Base-by-base conservation (phyloP, 768 basidiomycete species). In the Panellus pusillus region DNA sequence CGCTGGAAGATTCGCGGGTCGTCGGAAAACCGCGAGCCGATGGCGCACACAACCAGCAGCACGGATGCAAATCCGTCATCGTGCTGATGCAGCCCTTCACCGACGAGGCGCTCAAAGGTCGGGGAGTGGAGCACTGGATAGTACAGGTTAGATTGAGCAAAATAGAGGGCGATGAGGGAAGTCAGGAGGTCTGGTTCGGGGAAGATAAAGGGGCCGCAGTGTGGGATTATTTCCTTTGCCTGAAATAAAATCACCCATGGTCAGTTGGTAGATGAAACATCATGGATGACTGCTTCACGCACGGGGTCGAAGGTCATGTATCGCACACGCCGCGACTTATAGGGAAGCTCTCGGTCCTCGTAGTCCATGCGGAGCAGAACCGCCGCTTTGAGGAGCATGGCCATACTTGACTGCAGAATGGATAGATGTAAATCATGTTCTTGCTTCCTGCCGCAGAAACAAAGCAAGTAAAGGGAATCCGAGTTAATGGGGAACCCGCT, bases 81-180 rank as follows among this genome's bases (percentile, higher is more conserved):
- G 1, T 62, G 65, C 9, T 68, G 52, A 60, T 82, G 76, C 2
- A 74, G 57, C 0, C 71, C 69, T 2, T 72, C 66, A 1, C 50
- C 53, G 29, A 78, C 58, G 29, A 71, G 65, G 9, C 65, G 63
- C 27, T 77, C 71, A 52, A 86, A 84, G 12, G 73, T 72, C 0
- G 76, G 75, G 1, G 76, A 71, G 55, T 85, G 83, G 9, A 87
- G 64, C 2, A 86, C 63, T 0, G 83, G 82, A 13, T 29, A 36
- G 19, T 38, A 50, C 8, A 45, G 3, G 13, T 55, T 55, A 1
- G 13, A 12, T 17, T 50, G 36, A 0, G 2, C 14, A 20, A 55
- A 55, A 36, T 55, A 55, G 4, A 46, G 43, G 2, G 29, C 37
- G 38, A 50, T n/a, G 17, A 55, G 48, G 1, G 17, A 5, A 3